Base-by-base conservation (phyloP, 106 monocot species). In the Dioscorea alata region DNA sequence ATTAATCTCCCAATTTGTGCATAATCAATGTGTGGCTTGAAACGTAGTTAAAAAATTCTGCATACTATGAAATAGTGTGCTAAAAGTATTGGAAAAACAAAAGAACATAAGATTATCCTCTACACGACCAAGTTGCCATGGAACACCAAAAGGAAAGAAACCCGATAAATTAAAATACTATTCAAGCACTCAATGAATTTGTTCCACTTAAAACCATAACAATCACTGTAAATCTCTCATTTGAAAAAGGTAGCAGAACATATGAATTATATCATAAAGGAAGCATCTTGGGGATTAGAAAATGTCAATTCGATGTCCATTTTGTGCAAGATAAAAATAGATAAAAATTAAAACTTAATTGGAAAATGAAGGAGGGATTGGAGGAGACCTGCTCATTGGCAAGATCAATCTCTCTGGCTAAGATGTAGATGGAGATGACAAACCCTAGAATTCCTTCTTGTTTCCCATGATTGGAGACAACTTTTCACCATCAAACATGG, bases 371-470 rank as follows among this genome's bases (percentile, higher is more conserved):
- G 23, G 12, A 8, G 21, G 2, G n/a, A 32, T 3, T 12, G 10
- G 0, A 59, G 70, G 54, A 52, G 18, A 99, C 99, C 90, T 90
- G 76, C 59, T 90, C 93, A n/a, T 85, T 83, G 13, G 90, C 74
- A 48, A 75, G 77, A 75, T 79, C 73, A 57, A 99, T 83, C 63
- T 93, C 93, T n/a, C n/a, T n/a, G n/a, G n/a, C n/a, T n/a, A n/a
- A n/a, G n/a, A n/a, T n/a, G n/a, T n/a, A n/a, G n/a, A n/a, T n/a
- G n/a, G n/a, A n/a, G n/a, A n/a, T n/a, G n/a, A n/a, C n/a, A n/a
- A n/a, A n/a, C n/a, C n/a, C n/a, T n/a, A n/a, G n/a, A n/a, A n/a
- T n/a, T n/a, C n/a, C n/a, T n/a, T n/a, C n/a, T n/a, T n/a, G n/a
- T n/a, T n/a, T n/a, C n/a, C n/a, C n/a, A n/a, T n/a, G n/a, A n/a